Evolutionary conservation across 2,329 filamentous ascomycete species (phyloP).

Genomic region (Monosporascus sp.): DNA sequence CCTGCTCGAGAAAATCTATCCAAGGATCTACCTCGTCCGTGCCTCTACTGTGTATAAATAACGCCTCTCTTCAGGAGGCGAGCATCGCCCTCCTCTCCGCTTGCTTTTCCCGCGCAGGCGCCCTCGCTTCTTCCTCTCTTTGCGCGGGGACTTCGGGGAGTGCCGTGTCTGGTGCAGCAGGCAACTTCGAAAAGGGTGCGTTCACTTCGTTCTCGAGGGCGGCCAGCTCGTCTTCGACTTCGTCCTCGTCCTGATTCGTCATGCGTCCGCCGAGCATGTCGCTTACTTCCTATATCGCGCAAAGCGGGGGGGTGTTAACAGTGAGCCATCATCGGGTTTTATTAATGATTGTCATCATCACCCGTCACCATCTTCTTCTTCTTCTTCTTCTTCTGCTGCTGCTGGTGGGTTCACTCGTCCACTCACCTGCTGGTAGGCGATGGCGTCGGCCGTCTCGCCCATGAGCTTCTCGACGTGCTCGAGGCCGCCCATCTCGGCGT

Average conservation of each 20-base stretch:
- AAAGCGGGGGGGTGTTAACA: not conserved
- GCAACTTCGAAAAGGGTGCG: slow-evolving; percentile 20
- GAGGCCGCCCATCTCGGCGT: slow-evolving; percentile 91
- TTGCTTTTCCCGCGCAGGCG: slow-evolving; percentile 12
- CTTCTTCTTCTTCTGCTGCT: too few relatives aligned
- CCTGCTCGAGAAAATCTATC: not conserved
- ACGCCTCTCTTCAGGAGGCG: slow-evolving; percentile 20
- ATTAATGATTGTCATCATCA: too few relatives aligned
- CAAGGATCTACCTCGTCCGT: not conserved
- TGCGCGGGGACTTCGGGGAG: slow-evolving; percentile 20
- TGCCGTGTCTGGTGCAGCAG: slow-evolving; percentile 26
- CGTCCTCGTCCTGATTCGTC: slow-evolving; percentile 92
- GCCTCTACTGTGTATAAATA: not conserved
- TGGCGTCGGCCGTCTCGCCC: slow-evolving; percentile 84
- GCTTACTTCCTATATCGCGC: slow-evolving; percentile 67
- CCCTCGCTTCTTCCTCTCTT: slow-evolving; percentile 6
- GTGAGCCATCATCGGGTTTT: not conserved
- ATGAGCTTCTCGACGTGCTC: slow-evolving; percentile 93
- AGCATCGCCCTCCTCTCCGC: slow-evolving; percentile 35
- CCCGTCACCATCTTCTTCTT: too few relatives aligned
- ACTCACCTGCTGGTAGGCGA: slow-evolving; percentile 78
- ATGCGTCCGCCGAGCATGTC: slow-evolving; percentile 85
- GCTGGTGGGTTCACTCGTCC: too few relatives aligned
- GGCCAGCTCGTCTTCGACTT: slow-evolving; percentile 92
- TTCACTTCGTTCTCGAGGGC: slow-evolving; percentile 63